Evolutionary conservation across 2,329 filamentous ascomycete genomes (phyloP).

Genomic region (Arachnopeziza araneosa): DNA sequence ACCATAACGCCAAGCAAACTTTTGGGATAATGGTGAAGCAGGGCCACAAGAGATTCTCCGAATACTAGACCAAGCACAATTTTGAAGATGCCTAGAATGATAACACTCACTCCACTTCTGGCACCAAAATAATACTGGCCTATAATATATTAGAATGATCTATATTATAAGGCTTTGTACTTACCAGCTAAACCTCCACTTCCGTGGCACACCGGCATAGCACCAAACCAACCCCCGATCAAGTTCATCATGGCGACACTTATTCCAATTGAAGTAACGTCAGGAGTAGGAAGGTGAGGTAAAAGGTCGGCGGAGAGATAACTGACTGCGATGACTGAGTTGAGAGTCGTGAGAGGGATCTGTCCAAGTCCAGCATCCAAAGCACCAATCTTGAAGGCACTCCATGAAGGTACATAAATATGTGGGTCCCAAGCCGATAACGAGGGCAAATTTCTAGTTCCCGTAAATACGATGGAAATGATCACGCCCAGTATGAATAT

Average conservation of each 20-base stretch:
- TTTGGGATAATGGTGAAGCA: conserved; percentile 69
- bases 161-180: conserved; percentile 1
- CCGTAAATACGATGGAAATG: conserved; percentile 49
- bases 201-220: conserved; percentile 93
- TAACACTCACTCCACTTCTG: conserved; percentile 76
- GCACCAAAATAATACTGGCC: conserved; percentile 72
- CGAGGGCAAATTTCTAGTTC: conserved; percentile 39
- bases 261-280: conserved; percentile 70
- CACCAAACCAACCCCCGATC: conserved; percentile 81
- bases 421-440: conserved; percentile 57
- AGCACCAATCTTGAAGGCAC: conserved; percentile 46
- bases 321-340: conserved; percentile 84
- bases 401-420: conserved; percentile 39
- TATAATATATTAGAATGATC: background rate
- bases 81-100: conserved; percentile 73
- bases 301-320: conserved; percentile 74
- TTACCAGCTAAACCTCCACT: conserved; percentile 88
- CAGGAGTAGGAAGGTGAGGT: conserved; percentile 60
- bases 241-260: conserved; percentile 84
- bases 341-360: conserved; percentile 84
- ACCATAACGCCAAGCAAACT: conserved; percentile 82
- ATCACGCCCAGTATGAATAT: conserved; percentile 64
- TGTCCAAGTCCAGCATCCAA: conserved; percentile 63
- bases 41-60: conserved; percentile 64
- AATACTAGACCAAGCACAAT: conserved; percentile 69